These are phyloP conservation scores for Silene latifolia DNA, from an alignment of 148 eudicot genomes.

Conservation along the genomic window DNA sequence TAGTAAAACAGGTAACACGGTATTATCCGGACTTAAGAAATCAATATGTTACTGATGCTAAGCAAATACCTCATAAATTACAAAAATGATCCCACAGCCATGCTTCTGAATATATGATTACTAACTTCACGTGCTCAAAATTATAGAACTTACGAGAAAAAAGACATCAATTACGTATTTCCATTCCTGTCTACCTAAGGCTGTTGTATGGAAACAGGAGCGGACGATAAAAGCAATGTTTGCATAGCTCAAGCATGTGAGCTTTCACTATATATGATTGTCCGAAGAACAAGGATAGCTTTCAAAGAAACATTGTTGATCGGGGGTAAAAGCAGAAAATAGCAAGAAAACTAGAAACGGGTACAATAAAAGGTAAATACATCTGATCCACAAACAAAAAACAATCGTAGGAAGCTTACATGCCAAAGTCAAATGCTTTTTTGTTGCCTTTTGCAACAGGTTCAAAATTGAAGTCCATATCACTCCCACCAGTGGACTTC, in stretches of 20 bases:
- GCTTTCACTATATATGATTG: background rate
- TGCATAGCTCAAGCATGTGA: background rate
- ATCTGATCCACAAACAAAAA: background rate
- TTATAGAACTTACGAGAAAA: background rate
- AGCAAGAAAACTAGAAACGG: conserved; percentile 2
- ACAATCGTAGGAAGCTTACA: conserved; percentile 45
- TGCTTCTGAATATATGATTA: background rate
- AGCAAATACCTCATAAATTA: background rate
- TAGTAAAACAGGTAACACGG: background rate
- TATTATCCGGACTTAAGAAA: background rate
- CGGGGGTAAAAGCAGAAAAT: background rate
- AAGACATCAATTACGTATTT: background rate
- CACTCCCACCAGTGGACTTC: conserved; percentile 58
- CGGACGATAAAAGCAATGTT: background rate
- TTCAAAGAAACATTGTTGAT: background rate
- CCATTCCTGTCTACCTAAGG: background rate
- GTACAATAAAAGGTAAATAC: background rate
- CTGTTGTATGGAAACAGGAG: background rate
- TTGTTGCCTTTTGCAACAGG: conserved; percentile 64
- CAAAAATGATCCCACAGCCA: background rate
- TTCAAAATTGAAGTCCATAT: conserved; percentile 74
- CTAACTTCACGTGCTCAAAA: background rate
- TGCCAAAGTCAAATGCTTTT: conserved; percentile 65
- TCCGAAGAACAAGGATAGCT: background rate
- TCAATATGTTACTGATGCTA: background rate